Base-by-base conservation (phyloP, 2,329 filamentous ascomycete genomes). In the Amesomyces nigricolor region DNA sequence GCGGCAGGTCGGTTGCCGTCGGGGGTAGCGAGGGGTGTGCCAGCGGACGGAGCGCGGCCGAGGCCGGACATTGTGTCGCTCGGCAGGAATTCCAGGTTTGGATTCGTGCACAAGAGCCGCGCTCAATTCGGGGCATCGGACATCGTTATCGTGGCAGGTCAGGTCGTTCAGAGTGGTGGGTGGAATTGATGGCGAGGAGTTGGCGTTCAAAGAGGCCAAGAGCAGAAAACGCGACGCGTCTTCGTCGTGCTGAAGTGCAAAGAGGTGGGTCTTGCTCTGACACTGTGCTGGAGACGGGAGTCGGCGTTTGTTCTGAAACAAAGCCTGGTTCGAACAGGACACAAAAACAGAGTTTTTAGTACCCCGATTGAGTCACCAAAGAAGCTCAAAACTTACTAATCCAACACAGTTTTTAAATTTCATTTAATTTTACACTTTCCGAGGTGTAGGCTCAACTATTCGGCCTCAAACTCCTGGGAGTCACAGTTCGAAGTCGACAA, bases 171-270 rank as follows among this genome's bases (percentile, higher is more conserved):
- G 5, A 0, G 6, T 22, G 35, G 35, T 16, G 37, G 37, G 8
- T 17, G 47, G 38, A 32, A 47, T 47, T 47, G 29, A 14, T 14
- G n/a, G 32, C 16, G 8, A 13, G n/a, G n/a, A 16, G 30, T 51
- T 35, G 35, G 16, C 4, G 13, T 14, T 8, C 13, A 30, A 19
- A 30, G 5, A 44, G n/a, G 5, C 13, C 13, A 6, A 17, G 9
- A 32, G 44, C 10, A 37, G 38, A 43, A 52, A 57, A 54, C 57
- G 53, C 54, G 53, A 54, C 57, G 57, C 57, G 57, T 55, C 53
- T 30, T 54, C 13, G 22, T 19, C 32, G 11, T 26, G 40, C 14
- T 45, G 19, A 44, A 17, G 35, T 51, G 29, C 14, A 22, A 26
- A 26, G 11, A 55, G 44, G 42, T 47, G 32, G 43, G 11, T 42